Percentiles rank a stretch among this genome's conserved stretches.
These are phyloP conservation scores for Metarhizium brunneum DNA, from an alignment of 2,329 filamentous ascomycete genomes.

Conservation along the genomic window DNA sequence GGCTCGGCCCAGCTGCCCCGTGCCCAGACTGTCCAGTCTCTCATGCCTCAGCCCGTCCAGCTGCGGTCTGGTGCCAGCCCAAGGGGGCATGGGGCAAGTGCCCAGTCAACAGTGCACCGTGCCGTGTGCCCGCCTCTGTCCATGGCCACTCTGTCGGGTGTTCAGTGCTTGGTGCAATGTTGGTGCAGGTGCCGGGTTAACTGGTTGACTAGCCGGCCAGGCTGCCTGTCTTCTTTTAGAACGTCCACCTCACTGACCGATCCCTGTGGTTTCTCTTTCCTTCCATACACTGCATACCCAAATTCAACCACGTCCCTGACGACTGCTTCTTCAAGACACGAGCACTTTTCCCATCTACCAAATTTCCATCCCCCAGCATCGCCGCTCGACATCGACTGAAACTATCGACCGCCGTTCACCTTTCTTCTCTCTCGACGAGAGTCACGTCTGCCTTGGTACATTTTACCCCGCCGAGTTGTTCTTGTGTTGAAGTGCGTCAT, in stretches of 20 bases:
- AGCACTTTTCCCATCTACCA: not conserved
- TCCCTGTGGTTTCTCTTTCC: slow-evolving; percentile 6
- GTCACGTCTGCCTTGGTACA: slow-evolving; percentile 11
- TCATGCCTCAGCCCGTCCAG: no score
- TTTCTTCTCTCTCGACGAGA: slow-evolving; percentile 4
- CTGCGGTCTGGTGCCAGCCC: not conserved
- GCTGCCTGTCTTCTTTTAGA: not conserved
- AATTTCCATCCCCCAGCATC: not conserved
- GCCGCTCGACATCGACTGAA: slow-evolving; percentile 1
- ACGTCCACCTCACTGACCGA: not conserved
- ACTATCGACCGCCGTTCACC: not conserved
- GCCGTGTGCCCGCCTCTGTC: not conserved
- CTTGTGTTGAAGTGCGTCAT: slow-evolving; percentile 18
- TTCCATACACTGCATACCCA: slow-evolving; percentile 7
- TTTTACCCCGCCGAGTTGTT: slow-evolving; percentile 5
- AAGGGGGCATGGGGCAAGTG: not conserved
- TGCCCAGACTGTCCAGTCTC: no score
- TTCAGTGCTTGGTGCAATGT: no score
- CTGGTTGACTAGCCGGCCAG: no score
- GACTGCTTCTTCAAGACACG: not conserved
- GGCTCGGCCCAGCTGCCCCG: not conserved
- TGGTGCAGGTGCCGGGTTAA: not conserved
- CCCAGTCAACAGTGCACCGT: not conserved
- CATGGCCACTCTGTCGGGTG: no score
- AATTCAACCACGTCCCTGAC: not conserved